phyloP scores from a whole-genome alignment of 2,329 filamentous ascomycete genomes.

The Ophiocordyceps polyrhachis-furcata region DNA sequence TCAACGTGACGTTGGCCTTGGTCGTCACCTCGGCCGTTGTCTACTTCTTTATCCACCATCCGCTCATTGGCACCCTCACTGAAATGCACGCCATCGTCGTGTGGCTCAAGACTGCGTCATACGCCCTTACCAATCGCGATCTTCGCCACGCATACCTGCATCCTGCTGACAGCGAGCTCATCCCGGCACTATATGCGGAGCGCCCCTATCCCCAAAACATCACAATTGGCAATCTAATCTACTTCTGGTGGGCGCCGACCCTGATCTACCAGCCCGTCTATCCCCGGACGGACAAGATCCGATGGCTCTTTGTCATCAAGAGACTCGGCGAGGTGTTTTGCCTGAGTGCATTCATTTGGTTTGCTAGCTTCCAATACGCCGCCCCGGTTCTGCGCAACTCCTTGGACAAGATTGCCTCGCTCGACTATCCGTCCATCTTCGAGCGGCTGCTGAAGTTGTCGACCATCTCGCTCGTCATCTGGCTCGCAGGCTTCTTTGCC shows the following conservation, averaged over 20 bases:
- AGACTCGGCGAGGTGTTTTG: slow-evolving; percentile 59
- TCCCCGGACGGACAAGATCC: slow-evolving; percentile 60
- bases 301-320: slow-evolving; percentile 79
- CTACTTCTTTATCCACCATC: slow-evolving; percentile 83
- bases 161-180: slow-evolving; percentile 44
- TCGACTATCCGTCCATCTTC: slow-evolving; percentile 65
- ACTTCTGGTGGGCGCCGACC: slow-evolving; percentile 97
- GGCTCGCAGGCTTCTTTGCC: slow-evolving; percentile 94
- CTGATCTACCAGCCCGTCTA: slow-evolving; percentile 95
- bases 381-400: slow-evolving; percentile 80
- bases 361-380: slow-evolving; percentile 85
- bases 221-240: slow-evolving; percentile 68
- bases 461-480: slow-evolving; percentile 88
- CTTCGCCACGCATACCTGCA: slow-evolving; percentile 80
- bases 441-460: slow-evolving; percentile 89
- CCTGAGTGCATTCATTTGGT: slow-evolving; percentile 82
- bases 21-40: slow-evolving; percentile 68
- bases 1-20: slow-evolving; percentile 72
- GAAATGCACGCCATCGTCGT: slow-evolving; percentile 88
- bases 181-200: slow-evolving; percentile 64
- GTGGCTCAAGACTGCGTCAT: slow-evolving; percentile 90
- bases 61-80: slow-evolving; percentile 76
- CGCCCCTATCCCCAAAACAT: slow-evolving; percentile 88
- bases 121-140: slow-evolving; percentile 92
- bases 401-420: slow-evolving; percentile 63